Evolutionary conservation across 768 basidiomycete species (phyloP), one percentile per base, ranked within the genome.

Genomic region (Mycena filopes): DNA sequence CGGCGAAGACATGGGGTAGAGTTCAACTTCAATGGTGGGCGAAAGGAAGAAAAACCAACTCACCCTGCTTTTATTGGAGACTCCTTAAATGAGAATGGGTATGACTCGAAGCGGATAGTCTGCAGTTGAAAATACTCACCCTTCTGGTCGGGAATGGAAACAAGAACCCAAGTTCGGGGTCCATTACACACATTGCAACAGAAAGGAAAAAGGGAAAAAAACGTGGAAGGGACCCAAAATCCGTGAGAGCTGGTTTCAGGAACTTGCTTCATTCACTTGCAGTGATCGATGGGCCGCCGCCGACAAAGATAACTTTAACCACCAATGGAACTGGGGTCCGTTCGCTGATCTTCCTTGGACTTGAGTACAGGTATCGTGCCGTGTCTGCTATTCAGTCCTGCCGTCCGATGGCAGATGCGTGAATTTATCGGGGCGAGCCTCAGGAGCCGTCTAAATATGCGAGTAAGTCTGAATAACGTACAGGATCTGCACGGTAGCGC

Each of bases 231-330:
- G 5, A 31, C 33, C 33, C 29, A 45, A 23, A 33, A 25, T 21
- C 13, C 9, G 46, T 18, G 4, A 26, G n/a, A 23, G 23, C 36
- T 58, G 25, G n/a, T 21, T 31, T 43, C 48, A 42, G 49, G 58
- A 60, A 42, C 40, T 2, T 16, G 21, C 26, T 29, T 26, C 18
- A 11, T 12, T 10, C 26, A 25, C 21, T 43, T 28, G 20, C 42
- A n/a, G 9, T 40, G 46, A 58, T 60, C 59, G 59, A 60, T 50
- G 31, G 25, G 12, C 29, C 49, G 49, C 42, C 40, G 31, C 25
- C 20, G 50, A 26, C 36, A 53, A 23, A 20, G n/a, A 36, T 60
- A 60, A 53, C 43, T 29, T 53, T 25, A 42, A 28, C 23, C 40
- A n/a, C 29, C 49, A 46, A 25, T 43, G 18, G 21, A 42, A 41